phyloP scores from a whole-genome alignment of 176 grass and related monocot genomes.

The Oryza punctata region DNA sequence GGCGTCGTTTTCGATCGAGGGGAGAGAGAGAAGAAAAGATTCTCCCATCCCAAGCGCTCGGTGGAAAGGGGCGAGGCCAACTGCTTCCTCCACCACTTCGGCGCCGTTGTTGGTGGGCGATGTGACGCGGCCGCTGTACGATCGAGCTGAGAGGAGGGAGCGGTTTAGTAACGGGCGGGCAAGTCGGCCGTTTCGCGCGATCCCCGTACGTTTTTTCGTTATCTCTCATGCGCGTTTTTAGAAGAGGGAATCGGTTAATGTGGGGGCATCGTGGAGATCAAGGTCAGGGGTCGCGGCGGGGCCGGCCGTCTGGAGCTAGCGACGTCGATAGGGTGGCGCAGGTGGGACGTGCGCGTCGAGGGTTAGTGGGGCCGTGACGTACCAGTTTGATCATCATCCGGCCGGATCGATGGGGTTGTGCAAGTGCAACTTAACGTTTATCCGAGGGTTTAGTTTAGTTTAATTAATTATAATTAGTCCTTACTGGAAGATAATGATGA shows the following conservation, averaged over 20 bases:
- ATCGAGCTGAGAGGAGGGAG: neutral
- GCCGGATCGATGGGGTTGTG: neutral
- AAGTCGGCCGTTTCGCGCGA: constrained; percentile 38
- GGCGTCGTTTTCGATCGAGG: too few species aligned
- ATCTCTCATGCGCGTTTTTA: constrained; percentile 35
- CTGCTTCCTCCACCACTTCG: constrained; percentile 46
- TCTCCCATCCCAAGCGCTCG: constrained; percentile 7
- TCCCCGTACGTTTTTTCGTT: constrained; percentile 52
- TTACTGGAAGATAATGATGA: too few species aligned
- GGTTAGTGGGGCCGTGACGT: constrained; percentile 39
- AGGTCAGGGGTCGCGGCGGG: neutral
- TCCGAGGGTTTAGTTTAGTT: constrained; percentile 2
- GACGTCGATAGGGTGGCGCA: neutral
- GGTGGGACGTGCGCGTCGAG: constrained; percentile 41
- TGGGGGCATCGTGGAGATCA: too few species aligned
- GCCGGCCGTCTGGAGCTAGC: neutral
- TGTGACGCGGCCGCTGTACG: constrained; percentile 40
- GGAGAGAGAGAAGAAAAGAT: neutral
- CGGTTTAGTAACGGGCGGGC: constrained; percentile 55
- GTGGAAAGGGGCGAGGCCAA: constrained; percentile 8
- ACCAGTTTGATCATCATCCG: constrained; percentile 28
- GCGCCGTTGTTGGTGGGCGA: constrained; percentile 54
- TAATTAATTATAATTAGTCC: too few species aligned
- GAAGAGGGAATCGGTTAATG: neutral
- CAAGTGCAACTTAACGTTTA: neutral